These are phyloP conservation scores for Trichoderma reesei DNA, from an alignment of 495 filamentous ascomycete species.

Conservation along the genomic window DNA sequence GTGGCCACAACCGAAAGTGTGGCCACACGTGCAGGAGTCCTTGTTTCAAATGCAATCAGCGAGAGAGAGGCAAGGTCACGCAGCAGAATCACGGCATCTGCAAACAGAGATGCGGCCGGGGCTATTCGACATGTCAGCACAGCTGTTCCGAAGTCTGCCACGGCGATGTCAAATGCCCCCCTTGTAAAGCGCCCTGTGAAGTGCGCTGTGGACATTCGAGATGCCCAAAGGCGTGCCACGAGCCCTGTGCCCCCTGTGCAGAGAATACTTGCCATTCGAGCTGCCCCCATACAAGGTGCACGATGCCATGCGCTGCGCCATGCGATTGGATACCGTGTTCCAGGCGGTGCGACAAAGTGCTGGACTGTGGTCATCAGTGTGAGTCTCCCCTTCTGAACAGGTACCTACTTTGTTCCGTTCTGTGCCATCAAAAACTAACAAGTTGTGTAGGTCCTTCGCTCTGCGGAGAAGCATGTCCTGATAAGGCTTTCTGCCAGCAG, in stretches of 20 bases:
- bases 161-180: conserved; percentile 35
- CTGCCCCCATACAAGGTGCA: conserved; percentile 46
- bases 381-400: not conserved
- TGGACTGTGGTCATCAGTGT: conserved; percentile 49
- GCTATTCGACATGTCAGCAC: conserved; percentile 50
- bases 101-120: conserved; percentile 40
- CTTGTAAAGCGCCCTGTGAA: conserved; percentile 48
- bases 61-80: conserved; percentile 17
- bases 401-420: no score
- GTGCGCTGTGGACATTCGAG: conserved; percentile 50
- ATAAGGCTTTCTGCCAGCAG: conserved; percentile 41
- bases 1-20: conserved; percentile 40
- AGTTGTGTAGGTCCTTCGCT: conserved; percentile 37
- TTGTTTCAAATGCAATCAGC: conserved; percentile 42
- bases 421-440: not conserved
- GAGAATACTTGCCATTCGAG: conserved; percentile 41
- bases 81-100: conserved; percentile 40
- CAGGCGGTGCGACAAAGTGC: conserved; percentile 43
- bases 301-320: conserved; percentile 63
- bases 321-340: conserved; percentile 62
- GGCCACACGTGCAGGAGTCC: conserved; percentile 48
- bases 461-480: conserved; percentile 58
- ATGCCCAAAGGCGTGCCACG: conserved; percentile 46
- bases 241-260: conserved; percentile 59
- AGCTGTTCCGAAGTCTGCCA: conserved; percentile 23